A percentile compares a stretch with the other conserved stretches of the same genome.
Evolutionary conservation across 1,284 basidiomycete species (phyloP).

Genomic region (Pascua sp.): DNA sequence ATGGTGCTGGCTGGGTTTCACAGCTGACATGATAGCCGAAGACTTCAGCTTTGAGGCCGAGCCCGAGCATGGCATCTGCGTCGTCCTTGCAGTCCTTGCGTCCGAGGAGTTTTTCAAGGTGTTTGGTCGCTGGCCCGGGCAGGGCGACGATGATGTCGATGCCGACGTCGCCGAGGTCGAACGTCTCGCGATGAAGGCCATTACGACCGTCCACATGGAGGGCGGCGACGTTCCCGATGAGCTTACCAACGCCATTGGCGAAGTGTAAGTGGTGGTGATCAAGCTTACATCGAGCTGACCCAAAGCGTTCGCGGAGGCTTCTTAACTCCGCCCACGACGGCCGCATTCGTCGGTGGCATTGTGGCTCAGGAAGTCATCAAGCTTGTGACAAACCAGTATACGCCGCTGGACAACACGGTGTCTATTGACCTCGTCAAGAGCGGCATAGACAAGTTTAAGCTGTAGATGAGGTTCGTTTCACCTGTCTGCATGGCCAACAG

Average conservation of each 20-base stretch:
- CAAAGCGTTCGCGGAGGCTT: slow-evolving; percentile 67
- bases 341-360: slow-evolving; percentile 87
- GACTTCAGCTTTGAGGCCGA: slow-evolving; percentile 16
- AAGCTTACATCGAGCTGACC: slow-evolving; percentile 7
- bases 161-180: slow-evolving; percentile 35
- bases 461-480: slow-evolving; percentile 21
- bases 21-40: slow-evolving; percentile 7
- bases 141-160: slow-evolving; percentile 43
- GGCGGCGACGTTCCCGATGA: slow-evolving; percentile 58
- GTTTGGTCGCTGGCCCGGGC: slow-evolving; percentile 51
- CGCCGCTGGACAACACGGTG: slow-evolving; percentile 82
- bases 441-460: slow-evolving; percentile 42
- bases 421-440: slow-evolving; percentile 73
- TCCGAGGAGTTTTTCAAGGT: slow-evolving; percentile 48
- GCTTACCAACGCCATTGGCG: slow-evolving; percentile 64
- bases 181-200: slow-evolving; percentile 22
- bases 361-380: slow-evolving; percentile 98
- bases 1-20: no score
- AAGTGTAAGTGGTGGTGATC: slow-evolving; percentile 61
- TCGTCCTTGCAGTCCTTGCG: slow-evolving; percentile 51
- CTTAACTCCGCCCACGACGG: slow-evolving; percentile 84
- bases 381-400: slow-evolving; percentile 92
- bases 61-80: slow-evolving; percentile 20
- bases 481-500: no score
- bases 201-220: slow-evolving; percentile 20